Base-by-base conservation (phyloP, 495 filamentous ascomycete species). In the Neurospora sp. region DNA sequence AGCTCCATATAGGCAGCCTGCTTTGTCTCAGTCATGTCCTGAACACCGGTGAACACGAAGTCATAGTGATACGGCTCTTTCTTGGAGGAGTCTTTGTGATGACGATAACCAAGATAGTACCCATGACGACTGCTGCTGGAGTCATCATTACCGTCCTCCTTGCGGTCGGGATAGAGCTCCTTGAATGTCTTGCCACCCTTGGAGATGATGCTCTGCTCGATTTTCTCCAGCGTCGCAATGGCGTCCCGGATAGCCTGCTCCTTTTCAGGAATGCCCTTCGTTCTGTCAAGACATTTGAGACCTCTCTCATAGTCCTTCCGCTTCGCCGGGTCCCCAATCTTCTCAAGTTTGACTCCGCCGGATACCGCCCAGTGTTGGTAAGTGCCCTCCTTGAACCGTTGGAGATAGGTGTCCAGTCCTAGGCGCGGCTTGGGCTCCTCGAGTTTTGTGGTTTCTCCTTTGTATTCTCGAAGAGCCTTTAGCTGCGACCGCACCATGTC, bases 131-230 rank as follows among this genome's bases (percentile, higher is more conserved):
- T 46, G 72, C n/a, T 73, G 41, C 77, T 71, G 12, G 31, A 14
- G 20, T 76, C 35, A 39, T 66, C 37, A 27, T 73, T 12, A 23
- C 73, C 6, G 10, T 39, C 46, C 11, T 62, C 69, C 10, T 80
- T 71, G 40, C 82, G 80, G 1, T 89, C 83, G 0, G 92, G 91
- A 79, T 90, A 82, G 23, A 92, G 80, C 71, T 94, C 86, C 23
- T 78, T 69, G 77, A 90, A 93, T 0, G 87, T 86, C 79, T 93
- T 93, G 16, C 88, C 92, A 0, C 86, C 88, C 46, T 82, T 86
- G 14, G 79, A 81, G 5, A 90, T 40, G 46, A 95, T 79, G 1
- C 79, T 75, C 1, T 79, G 72, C 75, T 91, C 88, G 5, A 92
- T 77, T 35, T 84, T 76, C 74, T 89, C 82, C 40, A 89, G 87